A percentile compares a stretch with the other conserved stretches of the same genome.
Conservation (phyloP, 495 filamentous ascomycete species). For the Apodospora peruviana region DNA sequence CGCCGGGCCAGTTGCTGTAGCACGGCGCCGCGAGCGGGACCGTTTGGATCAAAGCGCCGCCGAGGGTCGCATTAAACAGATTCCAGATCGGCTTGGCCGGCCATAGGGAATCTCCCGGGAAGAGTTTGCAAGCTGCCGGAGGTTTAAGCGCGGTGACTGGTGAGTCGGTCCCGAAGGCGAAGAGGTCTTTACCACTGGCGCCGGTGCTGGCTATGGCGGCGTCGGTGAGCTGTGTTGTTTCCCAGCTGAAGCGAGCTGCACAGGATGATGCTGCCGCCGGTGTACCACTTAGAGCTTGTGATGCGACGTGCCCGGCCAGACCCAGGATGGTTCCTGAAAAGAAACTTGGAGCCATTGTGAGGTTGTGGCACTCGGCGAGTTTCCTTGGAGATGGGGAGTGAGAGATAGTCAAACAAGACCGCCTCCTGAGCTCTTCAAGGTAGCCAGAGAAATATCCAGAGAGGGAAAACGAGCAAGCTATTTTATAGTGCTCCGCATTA, state of each 20-base stretch:
- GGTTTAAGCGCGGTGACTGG: too few species aligned
- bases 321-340: too few species aligned
- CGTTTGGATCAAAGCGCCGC: slow-evolving; percentile 47
- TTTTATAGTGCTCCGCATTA: too few species aligned
- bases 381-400: too few species aligned
- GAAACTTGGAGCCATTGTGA: too few species aligned
- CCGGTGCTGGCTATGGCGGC: not conserved
- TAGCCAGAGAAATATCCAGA: too few species aligned
- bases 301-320: too few species aligned
- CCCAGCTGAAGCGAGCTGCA: not conserved
- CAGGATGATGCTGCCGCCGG: not conserved
- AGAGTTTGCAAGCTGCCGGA: slow-evolving; percentile 36
- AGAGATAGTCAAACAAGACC: too few species aligned
- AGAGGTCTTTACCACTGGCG: not conserved
- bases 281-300: not conserved
- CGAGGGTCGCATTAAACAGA: slow-evolving; percentile 40
- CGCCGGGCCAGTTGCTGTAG: slow-evolving; percentile 40
- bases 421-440: too few species aligned
- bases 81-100: slow-evolving; percentile 34
- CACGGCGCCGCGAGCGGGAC: slow-evolving; percentile 52
- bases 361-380: too few species aligned
- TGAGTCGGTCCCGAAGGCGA: not conserved
- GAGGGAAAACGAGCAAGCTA: too few species aligned
- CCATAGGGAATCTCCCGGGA: slow-evolving; percentile 46
- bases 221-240: not conserved